These are phyloP conservation scores for Pistacia vera DNA, from an alignment of 345 rosid genomes.

Conservation along the genomic window DNA sequence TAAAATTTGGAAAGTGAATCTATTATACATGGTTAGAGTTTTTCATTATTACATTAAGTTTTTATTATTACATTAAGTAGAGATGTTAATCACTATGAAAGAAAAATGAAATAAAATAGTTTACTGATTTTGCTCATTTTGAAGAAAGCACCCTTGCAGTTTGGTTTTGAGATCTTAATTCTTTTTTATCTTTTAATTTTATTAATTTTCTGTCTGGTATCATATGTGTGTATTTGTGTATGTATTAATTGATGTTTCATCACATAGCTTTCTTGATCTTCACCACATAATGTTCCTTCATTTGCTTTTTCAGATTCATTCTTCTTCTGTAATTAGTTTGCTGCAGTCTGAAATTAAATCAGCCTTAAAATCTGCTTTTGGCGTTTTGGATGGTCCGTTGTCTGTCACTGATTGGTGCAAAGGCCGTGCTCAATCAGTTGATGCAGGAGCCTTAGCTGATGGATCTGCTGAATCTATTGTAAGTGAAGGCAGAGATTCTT, in stretches of 20 bases:
- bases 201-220: neutral
- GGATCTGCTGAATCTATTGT: constrained; percentile 79
- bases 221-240: neutral
- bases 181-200: neutral
- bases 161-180: neutral
- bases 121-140: neutral
- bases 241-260: neutral
- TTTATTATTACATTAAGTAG: neutral
- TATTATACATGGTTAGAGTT: neutral
- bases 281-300: constrained; percentile 7
- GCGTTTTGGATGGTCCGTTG: constrained; percentile 85
- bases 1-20: neutral
- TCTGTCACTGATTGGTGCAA: constrained; percentile 94
- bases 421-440: constrained; percentile 72
- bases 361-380: constrained; percentile 89
- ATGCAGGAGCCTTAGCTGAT: constrained; percentile 56
- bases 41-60: neutral
- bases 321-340: constrained; percentile 78
- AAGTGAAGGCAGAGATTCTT: constrained; percentile 73
- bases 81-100: neutral
- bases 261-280: neutral
- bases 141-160: neutral
- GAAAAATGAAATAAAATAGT: neutral
- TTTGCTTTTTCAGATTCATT: constrained; percentile 63
- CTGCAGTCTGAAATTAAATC: constrained; percentile 88